Conservation (phyloP, 2,329 filamentous ascomycete species). For the Cordyceps fumosorosea region DNA sequence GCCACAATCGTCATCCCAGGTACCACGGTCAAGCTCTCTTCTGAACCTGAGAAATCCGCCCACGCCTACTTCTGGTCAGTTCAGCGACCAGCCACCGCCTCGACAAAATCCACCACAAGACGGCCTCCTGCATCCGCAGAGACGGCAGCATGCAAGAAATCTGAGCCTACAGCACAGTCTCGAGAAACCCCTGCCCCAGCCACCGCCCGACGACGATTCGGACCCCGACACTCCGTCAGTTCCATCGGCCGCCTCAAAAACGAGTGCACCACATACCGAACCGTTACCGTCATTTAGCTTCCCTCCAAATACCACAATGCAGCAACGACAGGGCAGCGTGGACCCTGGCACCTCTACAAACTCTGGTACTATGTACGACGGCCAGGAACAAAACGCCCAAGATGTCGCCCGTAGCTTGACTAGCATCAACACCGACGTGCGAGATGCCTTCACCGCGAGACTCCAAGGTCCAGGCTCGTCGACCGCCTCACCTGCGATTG, state of each 20-base stretch:
- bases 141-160: constrained; percentile 45
- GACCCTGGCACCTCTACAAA: constrained; percentile 1
- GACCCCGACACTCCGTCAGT: constrained; percentile 8
- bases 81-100: constrained; percentile 2
- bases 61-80: not conserved
- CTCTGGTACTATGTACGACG: constrained; percentile 3
- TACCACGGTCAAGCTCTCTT: constrained; percentile 10
- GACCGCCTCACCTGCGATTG: constrained; percentile 48
- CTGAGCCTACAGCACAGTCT: constrained; percentile 51
- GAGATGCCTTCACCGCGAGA: constrained; percentile 5
- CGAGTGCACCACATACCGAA: constrained; percentile 23
- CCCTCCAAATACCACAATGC: not conserved
- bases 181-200: constrained; percentile 49
- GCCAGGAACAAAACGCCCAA: constrained; percentile 4
- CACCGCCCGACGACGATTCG: constrained; percentile 29
- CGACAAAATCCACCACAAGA: constrained; percentile 13
- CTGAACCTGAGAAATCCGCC: constrained; percentile 4
- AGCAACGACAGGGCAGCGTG: not conserved
- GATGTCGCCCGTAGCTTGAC: not conserved
- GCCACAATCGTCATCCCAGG: not conserved
- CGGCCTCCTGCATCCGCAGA: not conserved
- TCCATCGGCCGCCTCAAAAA: not conserved
- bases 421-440: constrained; percentile 3
- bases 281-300: constrained; percentile 10
- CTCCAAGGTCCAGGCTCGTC: constrained; percentile 46